Evolutionary conservation across 2,329 filamentous ascomycete genomes (phyloP), one percentile per base, ranked within the genome.

Genomic region (Colletotrichum somersetense): DNA sequence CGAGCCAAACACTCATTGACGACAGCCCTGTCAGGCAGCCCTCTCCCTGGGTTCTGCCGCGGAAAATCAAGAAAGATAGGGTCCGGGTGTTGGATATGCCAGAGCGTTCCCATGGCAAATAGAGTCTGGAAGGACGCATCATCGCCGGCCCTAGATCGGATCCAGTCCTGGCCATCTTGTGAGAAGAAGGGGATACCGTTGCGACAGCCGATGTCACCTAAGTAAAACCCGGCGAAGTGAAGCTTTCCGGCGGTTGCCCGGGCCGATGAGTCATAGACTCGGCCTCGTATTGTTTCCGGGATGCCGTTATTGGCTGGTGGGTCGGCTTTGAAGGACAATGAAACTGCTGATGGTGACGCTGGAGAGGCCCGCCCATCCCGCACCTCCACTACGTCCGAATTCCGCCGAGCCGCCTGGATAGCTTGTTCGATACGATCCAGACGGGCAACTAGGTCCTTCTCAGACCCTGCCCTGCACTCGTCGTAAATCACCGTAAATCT

Each of bases 171-270:
- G 7, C 86, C 86, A 18, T 84, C 80, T 0, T 79, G 76, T 0
- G 86, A 85, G 52, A 89, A 81, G 52, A 87, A 82, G 0, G 86
- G 87, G 1, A 88, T 82, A 8, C 87, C 85, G 18, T 83, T 85
- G 59, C 83, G 80, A 10, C 83, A 78, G 74, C 83, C 86, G 42
- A 87, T 83, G 16, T 81, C 80, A 12, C 86, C 86, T 12, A 88
- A 77, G 67, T 85, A 81, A 58, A 82, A 80, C 0, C 86, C 85
- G 5, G 84, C 84, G 73, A 86, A 87, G 75, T 86, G 83, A 5
- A 87, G 78, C 23, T 82, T 81, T 12, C 82, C 81, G 11, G 78
- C 77, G 62, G 65, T 64, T 57, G 62, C 66, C 23, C 55, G 46
- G 42, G 26, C 38, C 11, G 65, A 50, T 68, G 69, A 61, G 58